A percentile compares a stretch with the other conserved stretches of the same genome.
Conservation (phyloP, 2,329 filamentous ascomycete genomes). For the Sporothrix globosa region DNA sequence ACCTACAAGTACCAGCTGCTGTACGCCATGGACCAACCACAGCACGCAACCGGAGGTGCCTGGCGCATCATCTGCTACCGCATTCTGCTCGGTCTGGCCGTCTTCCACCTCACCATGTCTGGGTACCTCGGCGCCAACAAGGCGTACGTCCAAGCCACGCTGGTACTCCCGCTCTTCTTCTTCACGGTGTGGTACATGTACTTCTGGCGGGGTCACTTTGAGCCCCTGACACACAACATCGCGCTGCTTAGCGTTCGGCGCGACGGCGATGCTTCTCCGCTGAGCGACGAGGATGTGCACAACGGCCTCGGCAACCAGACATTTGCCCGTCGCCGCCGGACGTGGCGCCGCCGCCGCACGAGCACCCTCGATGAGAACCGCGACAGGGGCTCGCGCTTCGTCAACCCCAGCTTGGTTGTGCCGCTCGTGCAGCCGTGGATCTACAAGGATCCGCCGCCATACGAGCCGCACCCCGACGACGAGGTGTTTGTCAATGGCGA, state of each 20-base stretch:
- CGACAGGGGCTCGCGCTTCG: conserved; percentile 70
- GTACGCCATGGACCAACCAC: conserved; percentile 97
- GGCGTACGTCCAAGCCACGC: conserved; percentile 71
- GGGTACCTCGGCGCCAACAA: conserved; percentile 77
- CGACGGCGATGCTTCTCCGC: conserved; percentile 56
- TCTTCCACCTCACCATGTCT: conserved; percentile 90
- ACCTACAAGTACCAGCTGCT: conserved; percentile 97
- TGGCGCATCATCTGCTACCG: conserved; percentile 98
- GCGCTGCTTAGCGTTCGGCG: conserved; percentile 81
- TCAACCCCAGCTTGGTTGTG: conserved; percentile 73
- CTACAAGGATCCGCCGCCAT: conserved; percentile 58
- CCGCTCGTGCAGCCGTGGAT: conserved; percentile 76
- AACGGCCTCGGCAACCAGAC: conserved; percentile 46
- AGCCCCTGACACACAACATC: conserved; percentile 89
- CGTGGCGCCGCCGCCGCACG: conserved; percentile 50
- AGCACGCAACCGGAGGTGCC: conserved; percentile 87
- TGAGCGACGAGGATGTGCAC: conserved; percentile 46
- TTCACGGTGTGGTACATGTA: conserved; percentile 88
- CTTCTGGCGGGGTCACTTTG: conserved; percentile 78
- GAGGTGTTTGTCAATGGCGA: conserved; percentile 30
- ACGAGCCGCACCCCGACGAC: conserved; percentile 34
- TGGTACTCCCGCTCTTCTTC: conserved; percentile 75
- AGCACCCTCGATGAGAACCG: conserved; percentile 73
- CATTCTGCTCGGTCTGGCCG: conserved; percentile 78
- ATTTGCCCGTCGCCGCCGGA: conserved; percentile 36